Conservation (phyloP, 2,329 filamentous ascomycete genomes). For the Aspergillus calidoustus region DNA sequence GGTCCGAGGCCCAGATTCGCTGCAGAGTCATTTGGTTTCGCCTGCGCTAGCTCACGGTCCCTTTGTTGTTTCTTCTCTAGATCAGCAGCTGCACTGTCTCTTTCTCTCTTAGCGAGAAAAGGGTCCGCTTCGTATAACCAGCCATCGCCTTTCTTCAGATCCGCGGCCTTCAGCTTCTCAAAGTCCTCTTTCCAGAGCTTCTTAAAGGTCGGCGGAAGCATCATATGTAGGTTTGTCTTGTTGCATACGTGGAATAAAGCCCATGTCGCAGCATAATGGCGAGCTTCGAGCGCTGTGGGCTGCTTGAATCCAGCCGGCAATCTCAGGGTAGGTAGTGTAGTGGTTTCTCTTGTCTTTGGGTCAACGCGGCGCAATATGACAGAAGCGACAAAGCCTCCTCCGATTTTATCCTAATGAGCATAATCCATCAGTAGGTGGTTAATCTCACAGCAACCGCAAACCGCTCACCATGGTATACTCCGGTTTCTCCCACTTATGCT, state of each 20-base stretch:
- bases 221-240: constrained; percentile 95
- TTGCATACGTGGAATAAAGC: constrained; percentile 89
- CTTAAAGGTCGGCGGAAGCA: constrained; percentile 87
- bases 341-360: constrained; percentile 78
- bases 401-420: constrained; percentile 61
- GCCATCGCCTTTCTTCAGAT: constrained; percentile 73
- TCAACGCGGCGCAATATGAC: constrained; percentile 77
- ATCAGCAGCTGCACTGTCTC: constrained; percentile 75
- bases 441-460: not conserved
- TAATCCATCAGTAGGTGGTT: constrained; percentile 20
- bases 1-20: constrained; percentile 57
- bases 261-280: constrained; percentile 91
- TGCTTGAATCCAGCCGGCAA: constrained; percentile 77
- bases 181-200: constrained; percentile 91
- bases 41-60: constrained; percentile 66
- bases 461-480: constrained; percentile 78
- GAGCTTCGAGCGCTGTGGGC: constrained; percentile 83
- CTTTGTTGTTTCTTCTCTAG: constrained; percentile 78
- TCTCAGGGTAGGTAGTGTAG: constrained; percentile 78
- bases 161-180: constrained; percentile 76
- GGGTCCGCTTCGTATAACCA: constrained; percentile 98
- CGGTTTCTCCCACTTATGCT: constrained; percentile 92
- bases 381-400: constrained; percentile 76
- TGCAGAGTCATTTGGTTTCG: constrained; percentile 68
- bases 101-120: constrained; percentile 78